Conservation (phyloP, 192 early-diverging fungal genomes). For the Dissophora globulifera region DNA sequence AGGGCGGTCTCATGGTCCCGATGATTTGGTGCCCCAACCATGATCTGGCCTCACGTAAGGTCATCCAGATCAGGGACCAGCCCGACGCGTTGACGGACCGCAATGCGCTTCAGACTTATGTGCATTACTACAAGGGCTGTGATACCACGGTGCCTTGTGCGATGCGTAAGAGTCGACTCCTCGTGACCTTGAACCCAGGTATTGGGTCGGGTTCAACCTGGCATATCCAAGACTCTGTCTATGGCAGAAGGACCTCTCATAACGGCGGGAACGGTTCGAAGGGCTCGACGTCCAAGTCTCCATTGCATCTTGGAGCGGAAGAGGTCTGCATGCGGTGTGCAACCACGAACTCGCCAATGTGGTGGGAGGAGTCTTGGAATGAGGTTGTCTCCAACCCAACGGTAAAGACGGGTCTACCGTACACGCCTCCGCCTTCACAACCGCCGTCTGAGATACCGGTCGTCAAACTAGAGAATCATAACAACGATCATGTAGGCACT, state of each 20-base stretch:
- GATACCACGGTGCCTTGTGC: slow-evolving; percentile 48
- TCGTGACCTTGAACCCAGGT: slow-evolving; percentile 34
- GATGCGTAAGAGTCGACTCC: slow-evolving; percentile 56
- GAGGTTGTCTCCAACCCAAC: too few relatives aligned
- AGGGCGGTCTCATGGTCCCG: slow-evolving; percentile 58
- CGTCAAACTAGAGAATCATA: slow-evolving; percentile 21
- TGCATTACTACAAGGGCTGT: slow-evolving; percentile 55
- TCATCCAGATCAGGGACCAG: slow-evolving; percentile 44
- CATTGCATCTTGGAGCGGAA: not conserved
- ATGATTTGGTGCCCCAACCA: slow-evolving; percentile 60
- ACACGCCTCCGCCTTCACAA: slow-evolving; percentile 5
- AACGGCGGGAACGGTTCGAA: slow-evolving; percentile 14
- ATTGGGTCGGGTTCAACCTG: slow-evolving; percentile 13
- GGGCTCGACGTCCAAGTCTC: slow-evolving; percentile 9
- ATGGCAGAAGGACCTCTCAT: slow-evolving; percentile 14
- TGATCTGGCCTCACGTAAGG: slow-evolving; percentile 40
- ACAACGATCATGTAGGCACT: not conserved
- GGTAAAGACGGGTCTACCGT: not conserved
- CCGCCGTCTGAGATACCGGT: not conserved
- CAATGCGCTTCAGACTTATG: slow-evolving; percentile 51
- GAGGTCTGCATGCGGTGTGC: slow-evolving; percentile 34
- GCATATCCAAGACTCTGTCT: not conserved
- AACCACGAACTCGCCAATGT: slow-evolving; percentile 53
- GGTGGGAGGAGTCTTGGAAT: slow-evolving; percentile 45
- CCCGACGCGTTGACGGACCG: slow-evolving; percentile 34